phyloP scores from a whole-genome alignment of 306 rosid genomes.

The Cucurbita maxima region DNA sequence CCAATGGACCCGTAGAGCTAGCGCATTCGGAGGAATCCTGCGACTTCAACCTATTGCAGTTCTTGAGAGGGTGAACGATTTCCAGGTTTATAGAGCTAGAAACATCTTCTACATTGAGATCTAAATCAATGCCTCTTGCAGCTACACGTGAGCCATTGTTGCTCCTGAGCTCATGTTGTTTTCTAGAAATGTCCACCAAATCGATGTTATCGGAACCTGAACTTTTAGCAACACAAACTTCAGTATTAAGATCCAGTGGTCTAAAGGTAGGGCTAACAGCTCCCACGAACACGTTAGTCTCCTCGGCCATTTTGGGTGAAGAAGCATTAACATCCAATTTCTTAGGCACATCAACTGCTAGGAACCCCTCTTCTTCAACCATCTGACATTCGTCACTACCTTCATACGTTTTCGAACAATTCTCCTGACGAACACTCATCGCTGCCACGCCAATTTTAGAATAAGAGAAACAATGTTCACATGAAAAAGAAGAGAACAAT shows the following conservation, averaged over 20 bases:
- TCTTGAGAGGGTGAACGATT: conserved; percentile 20
- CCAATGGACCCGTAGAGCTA: conserved; percentile 55
- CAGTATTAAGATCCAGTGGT: conserved; percentile 41
- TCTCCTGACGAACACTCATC: conserved; percentile 2
- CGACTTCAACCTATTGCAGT: conserved; percentile 25
- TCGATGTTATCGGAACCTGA: conserved; percentile 13
- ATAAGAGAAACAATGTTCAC: not conserved
- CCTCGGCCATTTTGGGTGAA: conserved; percentile 22
- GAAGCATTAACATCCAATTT: conserved; percentile 21
- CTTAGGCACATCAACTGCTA: conserved; percentile 23
- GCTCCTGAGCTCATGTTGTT: conserved; percentile 13
- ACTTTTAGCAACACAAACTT: conserved; percentile 18
- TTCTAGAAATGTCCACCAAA: conserved; percentile 18
- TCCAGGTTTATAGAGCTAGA: conserved; percentile 34
- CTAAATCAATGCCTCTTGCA: conserved; percentile 37
- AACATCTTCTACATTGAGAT: conserved; percentile 60
- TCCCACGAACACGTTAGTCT: not conserved
- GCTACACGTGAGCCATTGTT: conserved; percentile 12
- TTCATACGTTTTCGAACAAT: conserved; percentile 17
- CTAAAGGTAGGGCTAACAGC: conserved; percentile 9
- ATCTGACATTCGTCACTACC: conserved; percentile 12
- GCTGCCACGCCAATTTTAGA: conserved; percentile 23
- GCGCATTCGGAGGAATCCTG: conserved; percentile 62
- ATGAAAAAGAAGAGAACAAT: not conserved
- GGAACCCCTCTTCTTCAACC: conserved; percentile 31